Conservation (phyloP, 176 grass and related monocot genomes). For the Triticum aestivum region IWGSC_CS_RefSeq_v2.1 NC_057808.1:110621013-110621512, state of each 20-base stretch:
- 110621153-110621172: too few relatives aligned
- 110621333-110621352: constrained; percentile 36
- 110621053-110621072: too few relatives aligned
- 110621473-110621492: not conserved
- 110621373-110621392: not conserved
- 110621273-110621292: not conserved
- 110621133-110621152: too few relatives aligned
- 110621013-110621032: too few relatives aligned
- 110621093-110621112: too few relatives aligned
- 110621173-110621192: too few relatives aligned
- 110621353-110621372: constrained; percentile 34
- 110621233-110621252: not conserved
- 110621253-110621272: constrained; percentile 6
- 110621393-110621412: constrained; percentile 11
- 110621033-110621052: too few relatives aligned
- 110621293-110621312: constrained; percentile 17
- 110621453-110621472: not conserved
- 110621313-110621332: not conserved
- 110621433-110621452: not conserved
- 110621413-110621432: not conserved
- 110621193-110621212: too few relatives aligned
- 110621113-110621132: too few relatives aligned
- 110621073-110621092: too few relatives aligned
- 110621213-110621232: not conserved
- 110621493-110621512: not conserved